phyloP scores from a whole-genome alignment of 768 basidiomycete genomes.

The Pisolithus orientalis region DNA sequence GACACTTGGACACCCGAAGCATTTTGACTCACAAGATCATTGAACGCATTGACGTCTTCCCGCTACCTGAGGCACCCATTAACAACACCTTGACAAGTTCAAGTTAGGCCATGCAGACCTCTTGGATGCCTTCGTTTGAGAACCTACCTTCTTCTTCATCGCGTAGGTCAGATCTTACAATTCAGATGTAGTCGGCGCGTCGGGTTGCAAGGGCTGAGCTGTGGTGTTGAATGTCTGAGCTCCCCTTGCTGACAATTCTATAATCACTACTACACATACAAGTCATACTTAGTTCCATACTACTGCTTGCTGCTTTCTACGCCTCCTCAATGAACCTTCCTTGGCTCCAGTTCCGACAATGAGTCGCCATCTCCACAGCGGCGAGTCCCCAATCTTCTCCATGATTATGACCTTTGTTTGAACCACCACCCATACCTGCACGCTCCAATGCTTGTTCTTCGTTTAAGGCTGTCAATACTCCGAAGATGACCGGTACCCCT shows the following conservation, averaged over 20 bases:
- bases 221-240: background rate
- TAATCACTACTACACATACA: background rate
- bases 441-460: constrained; percentile 94
- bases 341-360: constrained; percentile 58
- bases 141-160: constrained; percentile 29
- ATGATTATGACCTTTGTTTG: constrained; percentile 85
- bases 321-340: constrained; percentile 45
- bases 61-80: constrained; percentile 95
- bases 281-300: background rate
- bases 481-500: constrained; percentile 92
- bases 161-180: background rate
- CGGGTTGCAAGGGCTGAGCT: background rate
- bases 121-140: background rate
- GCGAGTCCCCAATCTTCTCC: constrained; percentile 98
- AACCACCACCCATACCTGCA: constrained; percentile 76
- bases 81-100: constrained; percentile 66
- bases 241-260: background rate
- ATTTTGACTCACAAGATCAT: constrained; percentile 82
- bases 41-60: constrained; percentile 97
- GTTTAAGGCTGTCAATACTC: constrained; percentile 85
- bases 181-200: background rate
- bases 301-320: background rate
- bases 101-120: background rate
- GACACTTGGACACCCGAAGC: background rate
- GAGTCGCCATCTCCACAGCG: constrained; percentile 87